Conservation (phyloP, 352 stramenopile genomes). For the Pythium apleroticum region DNA sequence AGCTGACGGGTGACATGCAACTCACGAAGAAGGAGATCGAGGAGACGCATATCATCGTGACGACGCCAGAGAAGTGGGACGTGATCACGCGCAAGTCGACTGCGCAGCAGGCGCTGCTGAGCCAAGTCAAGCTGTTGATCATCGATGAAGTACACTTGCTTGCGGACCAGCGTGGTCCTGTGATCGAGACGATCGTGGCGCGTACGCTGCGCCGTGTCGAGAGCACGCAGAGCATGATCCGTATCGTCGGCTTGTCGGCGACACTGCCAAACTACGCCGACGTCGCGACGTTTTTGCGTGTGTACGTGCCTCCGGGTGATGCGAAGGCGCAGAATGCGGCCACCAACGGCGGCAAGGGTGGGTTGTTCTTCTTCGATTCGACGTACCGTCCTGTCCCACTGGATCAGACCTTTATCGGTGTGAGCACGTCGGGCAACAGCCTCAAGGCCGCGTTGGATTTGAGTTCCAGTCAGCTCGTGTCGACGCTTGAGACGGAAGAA, state of each 20-base stretch:
- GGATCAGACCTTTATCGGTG: constrained; percentile 98
- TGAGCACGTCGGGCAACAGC: constrained; percentile 72
- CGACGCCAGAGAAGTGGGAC: constrained; percentile 99
- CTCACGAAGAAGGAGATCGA: constrained; percentile 96
- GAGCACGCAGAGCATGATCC: constrained; percentile 95
- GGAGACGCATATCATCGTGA: constrained; percentile 96
- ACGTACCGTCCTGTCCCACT: constrained; percentile 98
- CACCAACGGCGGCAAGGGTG: constrained; percentile 76
- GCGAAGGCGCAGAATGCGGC: constrained; percentile 60
- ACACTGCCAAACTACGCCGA: constrained; percentile 99
- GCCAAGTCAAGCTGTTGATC: constrained; percentile 96
- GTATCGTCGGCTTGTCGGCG: constrained; percentile 97
- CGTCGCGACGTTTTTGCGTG: constrained; percentile 96
- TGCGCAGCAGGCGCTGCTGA: constrained; percentile 89
- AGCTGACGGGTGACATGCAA: constrained; percentile 99
- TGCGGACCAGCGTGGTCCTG: constrained; percentile 96
- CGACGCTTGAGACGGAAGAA: constrained; percentile 46
- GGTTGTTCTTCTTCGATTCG: constrained; percentile 98
- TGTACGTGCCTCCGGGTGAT: constrained; percentile 75
- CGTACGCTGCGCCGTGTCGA: constrained; percentile 97
- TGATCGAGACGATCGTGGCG: constrained; percentile 99
- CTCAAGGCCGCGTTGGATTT: constrained; percentile 65
- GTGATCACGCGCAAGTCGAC: constrained; percentile 98
- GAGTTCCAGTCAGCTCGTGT: constrained; percentile 45
- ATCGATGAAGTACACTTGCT: constrained; percentile 99